These are phyloP conservation scores for Rhizopus delemar DNA, from an alignment of 371 early-diverging fungal genomes.

Conservation along the genomic window DNA sequence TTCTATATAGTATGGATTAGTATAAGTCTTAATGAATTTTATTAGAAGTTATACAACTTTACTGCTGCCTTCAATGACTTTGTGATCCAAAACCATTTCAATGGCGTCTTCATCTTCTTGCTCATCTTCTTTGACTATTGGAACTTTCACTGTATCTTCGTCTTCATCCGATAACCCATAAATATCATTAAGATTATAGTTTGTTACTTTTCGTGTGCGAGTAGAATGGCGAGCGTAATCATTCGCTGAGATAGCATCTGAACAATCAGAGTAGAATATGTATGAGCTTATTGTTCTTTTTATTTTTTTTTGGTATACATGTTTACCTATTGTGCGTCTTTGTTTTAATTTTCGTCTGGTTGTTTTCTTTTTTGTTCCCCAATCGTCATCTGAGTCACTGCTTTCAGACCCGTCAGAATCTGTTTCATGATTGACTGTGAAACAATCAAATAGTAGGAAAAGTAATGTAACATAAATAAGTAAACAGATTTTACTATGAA, in stretches of 20 bases:
- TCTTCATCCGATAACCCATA: slow-evolving; percentile 52
- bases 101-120: slow-evolving; percentile 67
- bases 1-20: slow-evolving; percentile 23
- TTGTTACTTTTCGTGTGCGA: slow-evolving; percentile 46
- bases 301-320: slow-evolving; percentile 12
- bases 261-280: neutral
- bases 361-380: slow-evolving; percentile 11
- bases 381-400: slow-evolving; percentile 15
- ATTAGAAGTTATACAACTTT: neutral
- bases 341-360: slow-evolving; percentile 9
- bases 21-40: slow-evolving; percentile 11
- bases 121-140: slow-evolving; percentile 12
- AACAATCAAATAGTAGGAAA: neutral
- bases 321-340: slow-evolving; percentile 1
- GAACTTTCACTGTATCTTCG: slow-evolving; percentile 8
- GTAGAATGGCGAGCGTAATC: slow-evolving; percentile 53
- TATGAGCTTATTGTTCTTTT: slow-evolving; percentile 1
- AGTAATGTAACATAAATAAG: too few species aligned
- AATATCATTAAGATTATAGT: slow-evolving; percentile 56
- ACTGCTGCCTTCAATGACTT: slow-evolving; percentile 24
- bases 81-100: slow-evolving; percentile 63
- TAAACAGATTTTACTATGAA: neutral
- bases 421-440: neutral
- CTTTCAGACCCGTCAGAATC: slow-evolving; percentile 3
- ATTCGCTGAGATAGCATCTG: slow-evolving; percentile 28